These are phyloP conservation scores for Xylariales sp. DNA, from an alignment of 2,329 filamentous ascomycete genomes.

Conservation along the genomic window DNA sequence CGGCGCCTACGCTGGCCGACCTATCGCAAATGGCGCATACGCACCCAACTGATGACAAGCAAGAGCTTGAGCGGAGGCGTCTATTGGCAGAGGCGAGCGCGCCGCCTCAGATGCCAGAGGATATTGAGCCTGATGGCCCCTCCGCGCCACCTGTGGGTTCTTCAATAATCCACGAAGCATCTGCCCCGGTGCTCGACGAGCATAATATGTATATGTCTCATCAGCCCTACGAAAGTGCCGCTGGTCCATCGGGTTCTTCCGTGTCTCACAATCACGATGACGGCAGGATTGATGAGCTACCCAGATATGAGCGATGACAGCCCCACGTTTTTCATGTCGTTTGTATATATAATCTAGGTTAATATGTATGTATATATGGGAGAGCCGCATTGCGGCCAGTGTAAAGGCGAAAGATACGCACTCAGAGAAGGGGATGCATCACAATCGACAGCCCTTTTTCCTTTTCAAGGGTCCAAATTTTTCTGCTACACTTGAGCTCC, in stretches of 20 bases:
- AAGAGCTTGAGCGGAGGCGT: slow-evolving; percentile 58
- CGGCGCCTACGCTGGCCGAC: slow-evolving; percentile 43
- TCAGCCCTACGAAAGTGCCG: slow-evolving; percentile 41
- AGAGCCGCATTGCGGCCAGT: not conserved
- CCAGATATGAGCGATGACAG: slow-evolving; percentile 28
- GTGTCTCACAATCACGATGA: too few relatives aligned
- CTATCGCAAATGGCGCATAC: slow-evolving; percentile 24
- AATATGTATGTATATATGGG: too few relatives aligned
- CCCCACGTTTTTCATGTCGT: not conserved
- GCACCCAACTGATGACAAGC: slow-evolving; percentile 60
- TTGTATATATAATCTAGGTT: slow-evolving; percentile 1
- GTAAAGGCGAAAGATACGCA: not conserved
- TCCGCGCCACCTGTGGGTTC: slow-evolving; percentile 13
- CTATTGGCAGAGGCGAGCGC: slow-evolving; percentile 49
- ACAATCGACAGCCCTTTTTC: too few relatives aligned
- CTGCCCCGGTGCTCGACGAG: slow-evolving; percentile 24
- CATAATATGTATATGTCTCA: slow-evolving; percentile 15
- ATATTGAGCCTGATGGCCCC: slow-evolving; percentile 33
- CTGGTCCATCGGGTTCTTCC: slow-evolving; percentile 44
- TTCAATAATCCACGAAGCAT: slow-evolving; percentile 18
- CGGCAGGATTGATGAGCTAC: too few relatives aligned
- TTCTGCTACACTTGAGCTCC: too few relatives aligned
- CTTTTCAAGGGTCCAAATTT: not conserved
- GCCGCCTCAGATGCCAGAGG: slow-evolving; percentile 39
- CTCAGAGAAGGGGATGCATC: too few relatives aligned